These are phyloP conservation scores for Clathrospora elynae DNA, from an alignment of 2,329 filamentous ascomycete species.

Conservation along the genomic window DNA sequence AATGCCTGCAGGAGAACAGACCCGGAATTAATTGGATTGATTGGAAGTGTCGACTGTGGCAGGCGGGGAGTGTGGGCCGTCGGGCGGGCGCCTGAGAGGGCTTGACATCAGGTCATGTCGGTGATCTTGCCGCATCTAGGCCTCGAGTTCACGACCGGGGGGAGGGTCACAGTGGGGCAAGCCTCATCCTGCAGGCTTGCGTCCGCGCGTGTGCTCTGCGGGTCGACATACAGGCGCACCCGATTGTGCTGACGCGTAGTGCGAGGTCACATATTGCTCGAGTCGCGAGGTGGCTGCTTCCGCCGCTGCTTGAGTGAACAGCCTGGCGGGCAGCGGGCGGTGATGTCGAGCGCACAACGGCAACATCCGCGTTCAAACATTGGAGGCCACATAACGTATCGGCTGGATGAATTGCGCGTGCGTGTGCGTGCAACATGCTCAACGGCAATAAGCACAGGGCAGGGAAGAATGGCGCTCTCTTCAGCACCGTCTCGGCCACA, in stretches of 20 bases:
- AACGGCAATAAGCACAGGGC: constrained; percentile 12
- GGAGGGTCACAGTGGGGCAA: constrained; percentile 20
- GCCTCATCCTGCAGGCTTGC: constrained; percentile 29
- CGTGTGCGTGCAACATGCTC: too few relatives aligned
- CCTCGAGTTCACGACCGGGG: constrained; percentile 19
- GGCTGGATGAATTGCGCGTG: constrained; percentile 15
- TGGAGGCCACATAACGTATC: background rate
- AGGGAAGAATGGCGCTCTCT: constrained; percentile 17
- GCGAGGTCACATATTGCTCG: constrained; percentile 12
- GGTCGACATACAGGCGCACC: constrained; percentile 32
- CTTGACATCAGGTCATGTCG: constrained; percentile 14
- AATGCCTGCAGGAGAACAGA: constrained; percentile 11
- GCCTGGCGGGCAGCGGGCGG: too few relatives aligned
- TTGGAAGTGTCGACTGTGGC: constrained; percentile 26
- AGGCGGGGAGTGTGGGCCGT: constrained; percentile 33
- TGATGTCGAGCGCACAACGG: background rate
- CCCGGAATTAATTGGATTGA: too few relatives aligned
- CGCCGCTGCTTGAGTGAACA: background rate
- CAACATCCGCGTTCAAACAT: background rate
- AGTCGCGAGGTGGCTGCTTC: background rate
- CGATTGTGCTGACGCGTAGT: constrained; percentile 12
- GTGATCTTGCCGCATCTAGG: constrained; percentile 24
- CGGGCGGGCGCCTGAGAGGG: constrained; percentile 14
- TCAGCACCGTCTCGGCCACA: constrained; percentile 24
- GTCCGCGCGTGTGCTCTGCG: constrained; percentile 28